Base-by-base conservation (phyloP, 116 monocot species). In the Zostera marina region DNA sequence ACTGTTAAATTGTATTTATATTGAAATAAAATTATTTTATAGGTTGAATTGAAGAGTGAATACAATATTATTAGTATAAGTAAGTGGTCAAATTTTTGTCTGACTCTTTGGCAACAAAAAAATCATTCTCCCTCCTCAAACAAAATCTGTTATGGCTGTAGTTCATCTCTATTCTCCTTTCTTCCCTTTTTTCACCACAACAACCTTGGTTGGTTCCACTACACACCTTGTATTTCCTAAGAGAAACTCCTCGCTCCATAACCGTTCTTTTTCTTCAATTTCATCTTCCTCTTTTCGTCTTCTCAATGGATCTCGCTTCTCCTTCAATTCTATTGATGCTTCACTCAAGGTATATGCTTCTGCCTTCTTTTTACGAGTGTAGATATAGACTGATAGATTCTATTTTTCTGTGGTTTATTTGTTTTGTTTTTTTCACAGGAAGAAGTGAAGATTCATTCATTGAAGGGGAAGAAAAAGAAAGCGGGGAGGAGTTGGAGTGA, bases 401-500 rank as follows among this genome's bases (percentile, higher is more conserved):
- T 8, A 20, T 8, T 11, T 41, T 47, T 13, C 16, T 14, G 9
- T 42, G 39, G 41, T 41, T 13, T 17, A 49, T 41, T 9, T 9
- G 26, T 32, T 58, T 9, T 40, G 42, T 3, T 58, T 11, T 19
- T 32, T 41, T 12, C n/a, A 10, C 7, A 42, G 42, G 44, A 60
- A 14, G 60, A 60, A 21, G 43, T 21, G 44, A 21, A 23, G 44
- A 13, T 1, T 10, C 22, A 14, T 14, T 0, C 45, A 44, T 58
- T 41, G 8, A 58, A 5, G 14, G 10, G 45, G 44, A 9, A 10
- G 15, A 58, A 10, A 8, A 58, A 38, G 19, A 13, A 49, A 52
- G 63, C 69, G 60, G 66, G 48, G 9, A 55, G 44, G 19, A 78
- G 70, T 14, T 96, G 85, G 89, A 76, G 48, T 38, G 90, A 96